Evolutionary conservation across 2,329 filamentous ascomycete genomes (phyloP).

Genomic region (Ophiosphaerella herpotricha): DNA sequence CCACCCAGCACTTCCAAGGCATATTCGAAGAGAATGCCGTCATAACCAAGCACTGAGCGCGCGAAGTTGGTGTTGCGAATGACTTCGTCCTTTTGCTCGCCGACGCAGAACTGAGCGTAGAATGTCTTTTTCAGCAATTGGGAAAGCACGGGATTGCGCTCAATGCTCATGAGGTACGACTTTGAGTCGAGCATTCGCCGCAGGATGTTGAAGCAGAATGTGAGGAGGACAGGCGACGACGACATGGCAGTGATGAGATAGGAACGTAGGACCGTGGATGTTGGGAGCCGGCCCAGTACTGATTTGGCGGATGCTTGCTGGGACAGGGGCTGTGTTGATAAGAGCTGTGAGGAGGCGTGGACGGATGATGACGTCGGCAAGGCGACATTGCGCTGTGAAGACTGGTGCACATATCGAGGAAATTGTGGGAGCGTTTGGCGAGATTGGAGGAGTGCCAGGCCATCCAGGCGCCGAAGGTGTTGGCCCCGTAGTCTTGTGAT

Average conservation of each 20-base stretch:
- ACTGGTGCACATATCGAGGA: constrained; percentile 37
- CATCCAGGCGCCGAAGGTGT: constrained; percentile 27
- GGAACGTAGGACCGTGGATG: constrained; percentile 69
- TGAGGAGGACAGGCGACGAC: constrained; percentile 70
- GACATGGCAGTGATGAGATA: constrained; percentile 72
- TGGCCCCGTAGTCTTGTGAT: constrained; percentile 29
- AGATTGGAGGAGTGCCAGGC: constrained; percentile 24
- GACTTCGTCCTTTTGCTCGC: constrained; percentile 73
- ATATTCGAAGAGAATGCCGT: constrained; percentile 83
- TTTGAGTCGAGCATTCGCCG: constrained; percentile 71
- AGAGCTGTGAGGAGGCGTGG: constrained; percentile 19
- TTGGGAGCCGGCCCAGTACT: constrained; percentile 67
- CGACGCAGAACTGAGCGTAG: constrained; percentile 90
- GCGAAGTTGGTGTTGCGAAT: constrained; percentile 62
- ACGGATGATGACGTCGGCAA: constrained; percentile 25
- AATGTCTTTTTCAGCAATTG: constrained; percentile 79
- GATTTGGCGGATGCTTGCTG: constrained; percentile 19
- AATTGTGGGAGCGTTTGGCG: constrained; percentile 23
- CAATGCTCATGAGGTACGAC: constrained; percentile 70
- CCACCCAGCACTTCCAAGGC: constrained; percentile 79
- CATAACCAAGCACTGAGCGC: constrained; percentile 76
- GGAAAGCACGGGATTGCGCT: constrained; percentile 73
- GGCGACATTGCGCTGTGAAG: constrained; percentile 36
- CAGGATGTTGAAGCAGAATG: constrained; percentile 71
- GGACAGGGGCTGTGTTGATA: constrained; percentile 18